Base-by-base conservation (phyloP, 176 grass and related monocot genomes). In the Paspalum notatum region DNA sequence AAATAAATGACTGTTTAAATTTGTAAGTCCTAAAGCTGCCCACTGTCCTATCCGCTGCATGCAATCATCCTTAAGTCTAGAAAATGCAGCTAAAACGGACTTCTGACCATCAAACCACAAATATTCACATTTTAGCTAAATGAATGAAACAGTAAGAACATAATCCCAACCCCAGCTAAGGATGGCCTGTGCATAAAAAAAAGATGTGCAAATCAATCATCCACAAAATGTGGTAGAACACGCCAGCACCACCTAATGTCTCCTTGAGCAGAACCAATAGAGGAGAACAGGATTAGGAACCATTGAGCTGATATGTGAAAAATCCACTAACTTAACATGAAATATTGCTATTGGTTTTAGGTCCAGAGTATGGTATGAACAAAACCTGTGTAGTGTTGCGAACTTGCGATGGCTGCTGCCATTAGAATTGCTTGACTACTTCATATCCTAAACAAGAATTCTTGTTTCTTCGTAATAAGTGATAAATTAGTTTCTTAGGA, bases 401-500 rank as follows among this genome's bases (percentile, higher is more conserved):
- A 32, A 32, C 32, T 32, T 32, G 32, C 24, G 2, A 32, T 37
- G 46, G 46, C 14, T 71, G 45, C 24, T 0, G 44, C 41, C 39
- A 66, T 14, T 68, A 47, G 42, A 37, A 52, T 3, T 11, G 32
- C 32, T 32, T 32, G 3, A 32, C 32, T 32, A 10, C 17, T n/a
- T 39, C 71, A 57, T 22, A 74, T 4, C 20, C 18, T 56, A 55
- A 71, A 74, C 32, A 26, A 45, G n/a, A 60, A 59, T 61, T n/a
- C 24, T 24, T 76, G 56, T 20, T 45, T 59, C 12, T 21, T n/a
- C 44, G 3, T 45, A 45, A 60, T 45, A 45, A 60, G 43, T 60
- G 40, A 75, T n/a, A 68, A 25, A 69, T 47, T 69, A 69, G 66
- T 46, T 69, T 69, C 40, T 25, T 58, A 58, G 38, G 52, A 75